phyloP scores from a whole-genome alignment of 331 rosid genomes.

The Pyracantha coccinea region DNA sequence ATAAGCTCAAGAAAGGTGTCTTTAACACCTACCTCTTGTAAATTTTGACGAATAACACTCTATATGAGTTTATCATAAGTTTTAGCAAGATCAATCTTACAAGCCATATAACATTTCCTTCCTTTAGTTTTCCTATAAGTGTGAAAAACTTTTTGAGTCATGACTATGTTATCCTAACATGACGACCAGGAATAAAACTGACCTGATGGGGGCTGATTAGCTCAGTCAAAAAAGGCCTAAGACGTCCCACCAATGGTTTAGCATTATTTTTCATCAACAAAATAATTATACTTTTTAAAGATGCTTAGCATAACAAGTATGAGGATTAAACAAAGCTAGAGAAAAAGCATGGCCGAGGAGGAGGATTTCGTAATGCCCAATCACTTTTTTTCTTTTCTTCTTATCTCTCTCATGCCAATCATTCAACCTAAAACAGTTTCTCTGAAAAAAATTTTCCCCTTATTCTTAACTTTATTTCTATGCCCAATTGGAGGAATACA shows the following conservation, averaged over 20 bases:
- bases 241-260: neutral
- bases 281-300: too few relatives aligned
- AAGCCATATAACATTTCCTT: neutral
- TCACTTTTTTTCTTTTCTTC: too few relatives aligned
- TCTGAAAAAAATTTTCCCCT: too few relatives aligned
- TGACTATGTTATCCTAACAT: neutral
- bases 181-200: neutral
- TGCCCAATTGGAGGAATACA: too few relatives aligned
- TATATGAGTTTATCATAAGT: neutral
- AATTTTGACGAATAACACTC: neutral
- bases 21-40: neutral
- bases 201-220: neutral
- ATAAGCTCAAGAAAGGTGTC: neutral
- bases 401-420: too few relatives aligned
- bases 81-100: neutral
- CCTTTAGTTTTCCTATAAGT: neutral
- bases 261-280: neutral
- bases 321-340: too few relatives aligned
- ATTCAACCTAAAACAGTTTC: too few relatives aligned
- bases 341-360: too few relatives aligned
- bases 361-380: too few relatives aligned
- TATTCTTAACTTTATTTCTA: too few relatives aligned
- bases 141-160: neutral
- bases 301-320: too few relatives aligned
- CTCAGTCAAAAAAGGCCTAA: neutral